Conservation (phyloP, 805 yeast species). For the Teunomyces stri region DNA sequence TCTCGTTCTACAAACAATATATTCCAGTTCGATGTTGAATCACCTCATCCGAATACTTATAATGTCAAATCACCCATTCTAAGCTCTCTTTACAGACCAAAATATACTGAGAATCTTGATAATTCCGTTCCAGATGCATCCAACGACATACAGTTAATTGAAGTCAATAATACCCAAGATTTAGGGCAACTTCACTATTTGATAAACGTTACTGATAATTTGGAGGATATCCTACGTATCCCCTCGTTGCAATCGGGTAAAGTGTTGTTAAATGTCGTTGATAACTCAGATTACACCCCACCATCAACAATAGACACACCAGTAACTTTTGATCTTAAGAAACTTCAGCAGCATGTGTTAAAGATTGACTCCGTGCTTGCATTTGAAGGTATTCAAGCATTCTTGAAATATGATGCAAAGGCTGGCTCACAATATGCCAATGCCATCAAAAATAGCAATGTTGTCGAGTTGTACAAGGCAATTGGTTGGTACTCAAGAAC, state of each 20-base stretch:
- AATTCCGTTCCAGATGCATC: slow-evolving; percentile 4
- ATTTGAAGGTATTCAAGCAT: slow-evolving; percentile 27
- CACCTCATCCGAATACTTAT: slow-evolving; percentile 12
- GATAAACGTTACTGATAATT: slow-evolving; percentile 20
- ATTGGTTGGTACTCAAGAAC: slow-evolving; percentile 27
- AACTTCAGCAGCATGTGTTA: slow-evolving; percentile 21
- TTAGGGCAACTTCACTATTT: slow-evolving; percentile 20
- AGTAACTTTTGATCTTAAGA: slow-evolving; percentile 16
- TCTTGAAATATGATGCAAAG: slow-evolving; percentile 26
- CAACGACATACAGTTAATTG: slow-evolving; percentile 19
- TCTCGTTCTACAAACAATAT: slow-evolving; percentile 15
- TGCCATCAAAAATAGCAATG: slow-evolving; percentile 32
- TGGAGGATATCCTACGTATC: slow-evolving; percentile 12
- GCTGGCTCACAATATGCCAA: slow-evolving; percentile 32
- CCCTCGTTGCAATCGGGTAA: slow-evolving; percentile 12
- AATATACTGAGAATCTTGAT: slow-evolving; percentile 12
- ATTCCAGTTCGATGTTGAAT: slow-evolving; percentile 15
- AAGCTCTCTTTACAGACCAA: slow-evolving; percentile 23
- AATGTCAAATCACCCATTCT: slow-evolving; percentile 31
- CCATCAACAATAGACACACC: slow-evolving; percentile 29
- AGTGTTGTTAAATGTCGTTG: slow-evolving; percentile 34
- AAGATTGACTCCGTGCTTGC: slow-evolving; percentile 30
- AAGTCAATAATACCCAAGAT: slow-evolving; percentile 16
- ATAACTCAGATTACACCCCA: slow-evolving; percentile 38
- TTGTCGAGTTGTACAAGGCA: slow-evolving; percentile 31